Evolutionary conservation across 768 basidiomycete genomes (phyloP).

Genomic region (Polyporus arcularius): DNA sequence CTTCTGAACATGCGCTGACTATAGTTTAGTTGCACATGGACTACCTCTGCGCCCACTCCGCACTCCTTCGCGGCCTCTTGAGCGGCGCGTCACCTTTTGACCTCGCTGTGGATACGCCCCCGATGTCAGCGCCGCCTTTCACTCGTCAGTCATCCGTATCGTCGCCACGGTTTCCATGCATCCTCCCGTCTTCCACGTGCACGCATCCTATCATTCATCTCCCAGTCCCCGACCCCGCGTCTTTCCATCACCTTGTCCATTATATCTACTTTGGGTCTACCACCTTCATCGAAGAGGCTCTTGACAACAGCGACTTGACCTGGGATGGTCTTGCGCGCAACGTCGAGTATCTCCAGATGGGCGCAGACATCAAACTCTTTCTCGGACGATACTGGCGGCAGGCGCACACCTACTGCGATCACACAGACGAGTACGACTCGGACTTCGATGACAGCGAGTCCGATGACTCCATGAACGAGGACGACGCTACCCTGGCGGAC

Average conservation of each 20-base stretch:
- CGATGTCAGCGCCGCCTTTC: slow-evolving; percentile 38
- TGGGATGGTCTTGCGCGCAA: slow-evolving; percentile 91
- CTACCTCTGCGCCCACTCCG: slow-evolving; percentile 81
- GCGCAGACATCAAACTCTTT: slow-evolving; percentile 74
- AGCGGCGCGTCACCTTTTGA: slow-evolving; percentile 65
- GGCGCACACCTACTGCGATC: slow-evolving; percentile 35
- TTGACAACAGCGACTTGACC: slow-evolving; percentile 62
- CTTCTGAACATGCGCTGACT: slow-evolving; percentile 9
- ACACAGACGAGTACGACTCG: slow-evolving; percentile 31
- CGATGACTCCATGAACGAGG: slow-evolving; percentile 36
- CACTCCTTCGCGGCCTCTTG: slow-evolving; percentile 69
- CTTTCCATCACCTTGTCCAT: slow-evolving; percentile 71
- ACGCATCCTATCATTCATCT: slow-evolving; percentile 71
- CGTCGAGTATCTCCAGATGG: slow-evolving; percentile 84
- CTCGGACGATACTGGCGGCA: slow-evolving; percentile 75
- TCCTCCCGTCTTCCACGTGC: slow-evolving; percentile 59
- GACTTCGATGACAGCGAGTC: slow-evolving; percentile 41
- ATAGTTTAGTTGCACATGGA: slow-evolving; percentile 69
- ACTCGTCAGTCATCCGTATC: slow-evolving; percentile 41
- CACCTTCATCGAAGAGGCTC: slow-evolving; percentile 62
- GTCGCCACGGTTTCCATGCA: slow-evolving; percentile 47
- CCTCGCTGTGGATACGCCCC: slow-evolving; percentile 47
- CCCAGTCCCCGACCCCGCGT: slow-evolving; percentile 72
- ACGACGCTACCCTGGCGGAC: slow-evolving; percentile 20
- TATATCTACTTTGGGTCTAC: slow-evolving; percentile 84